Conservation (phyloP, 2,329 filamentous ascomycete genomes). For the Fusarium temperatum region DNA sequence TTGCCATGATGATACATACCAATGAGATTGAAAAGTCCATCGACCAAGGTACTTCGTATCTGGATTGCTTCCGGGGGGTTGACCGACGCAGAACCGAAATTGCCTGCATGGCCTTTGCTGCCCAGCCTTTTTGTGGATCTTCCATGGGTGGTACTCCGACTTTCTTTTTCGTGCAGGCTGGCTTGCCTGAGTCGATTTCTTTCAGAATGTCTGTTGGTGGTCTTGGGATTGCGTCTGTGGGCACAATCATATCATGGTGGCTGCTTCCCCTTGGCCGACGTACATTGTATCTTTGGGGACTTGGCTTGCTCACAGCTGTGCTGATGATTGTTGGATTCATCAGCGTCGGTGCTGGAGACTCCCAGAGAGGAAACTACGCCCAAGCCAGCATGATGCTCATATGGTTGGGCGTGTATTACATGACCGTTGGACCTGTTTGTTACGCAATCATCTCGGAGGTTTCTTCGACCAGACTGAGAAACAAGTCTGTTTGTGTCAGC, state of each 20-base stretch:
- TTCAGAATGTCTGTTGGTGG: constrained; percentile 31
- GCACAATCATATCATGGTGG: constrained; percentile 29
- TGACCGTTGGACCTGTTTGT: constrained; percentile 52
- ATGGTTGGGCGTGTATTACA: constrained; percentile 52
- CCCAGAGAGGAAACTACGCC: constrained; percentile 15
- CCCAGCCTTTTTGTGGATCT: constrained; percentile 52
- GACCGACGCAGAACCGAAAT: constrained; percentile 58
- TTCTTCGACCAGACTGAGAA: constrained; percentile 49
- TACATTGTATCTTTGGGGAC: constrained; percentile 25
- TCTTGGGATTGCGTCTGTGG: constrained; percentile 29
- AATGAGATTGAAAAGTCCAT: constrained; percentile 51
- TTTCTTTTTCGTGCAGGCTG: constrained; percentile 58
- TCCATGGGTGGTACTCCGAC: constrained; percentile 55
- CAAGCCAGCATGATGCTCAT: constrained; percentile 51
- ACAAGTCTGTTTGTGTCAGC: constrained; percentile 51
- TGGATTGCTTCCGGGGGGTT: constrained; percentile 58
- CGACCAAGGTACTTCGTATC: constrained; percentile 43
- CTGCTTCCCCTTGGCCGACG: constrained; percentile 25
- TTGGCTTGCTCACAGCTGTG: constrained; percentile 5
- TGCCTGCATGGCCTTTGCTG: constrained; percentile 51
- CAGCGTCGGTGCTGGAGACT: constrained; percentile 40
- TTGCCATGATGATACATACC: constrained; percentile 68
- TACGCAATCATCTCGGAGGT: constrained; percentile 53
- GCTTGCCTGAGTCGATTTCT: constrained; percentile 36
- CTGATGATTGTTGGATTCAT: constrained; percentile 22